Evolutionary conservation across 306 rosid genomes (phyloP), one percentile per base, ranked within the genome.

Genomic region (Casuarina glauca): DNA sequence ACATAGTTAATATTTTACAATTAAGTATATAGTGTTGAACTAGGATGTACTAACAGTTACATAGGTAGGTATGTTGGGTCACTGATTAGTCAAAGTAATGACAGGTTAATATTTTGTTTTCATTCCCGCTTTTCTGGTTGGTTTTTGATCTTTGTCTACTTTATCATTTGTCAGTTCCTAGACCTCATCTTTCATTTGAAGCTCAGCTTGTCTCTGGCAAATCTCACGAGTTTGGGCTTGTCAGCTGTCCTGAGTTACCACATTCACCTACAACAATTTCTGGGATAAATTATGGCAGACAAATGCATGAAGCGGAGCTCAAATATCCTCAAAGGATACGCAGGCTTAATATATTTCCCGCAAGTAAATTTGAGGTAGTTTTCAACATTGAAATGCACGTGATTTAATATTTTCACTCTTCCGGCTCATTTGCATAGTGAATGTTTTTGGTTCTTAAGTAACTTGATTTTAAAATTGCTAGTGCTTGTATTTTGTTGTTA

Each of bases 181-280:
- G 97, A 79, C 93, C 97, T 77, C 99, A 95, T 87, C 93, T 95
- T 79, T 89, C 93, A 74, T 95, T 95, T 87, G 99, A 95, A 91
- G 97, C 97, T 73, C 97, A 95, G 82, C 85, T 95, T 63, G 97
- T 95, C 79, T 88, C 88, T 70, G 99, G 99, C 75, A 95, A 86
- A 87, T 91, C 93, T 74, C 96, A 93, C 64, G 93, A 91, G 67
- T 89, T 95, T 74, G 94, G 88, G 69, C 80, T 91, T 73, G 82
- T 95, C 76, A 88, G 84, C 84, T 95, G 97, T 81, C 93, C 97
- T 53, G 86, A 78, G 83, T 85, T 89, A 80, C 93, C 96, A 12
- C 80, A 35, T 70, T 84, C 75, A 6, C 93, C 99, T 69, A 77
- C 86, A 79, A 74, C 83, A 41, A 78, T 82, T 75, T 89, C 97